Base-by-base conservation (phyloP, 495 filamentous ascomycete genomes). In the Jackrogersella multiformis region DNA sequence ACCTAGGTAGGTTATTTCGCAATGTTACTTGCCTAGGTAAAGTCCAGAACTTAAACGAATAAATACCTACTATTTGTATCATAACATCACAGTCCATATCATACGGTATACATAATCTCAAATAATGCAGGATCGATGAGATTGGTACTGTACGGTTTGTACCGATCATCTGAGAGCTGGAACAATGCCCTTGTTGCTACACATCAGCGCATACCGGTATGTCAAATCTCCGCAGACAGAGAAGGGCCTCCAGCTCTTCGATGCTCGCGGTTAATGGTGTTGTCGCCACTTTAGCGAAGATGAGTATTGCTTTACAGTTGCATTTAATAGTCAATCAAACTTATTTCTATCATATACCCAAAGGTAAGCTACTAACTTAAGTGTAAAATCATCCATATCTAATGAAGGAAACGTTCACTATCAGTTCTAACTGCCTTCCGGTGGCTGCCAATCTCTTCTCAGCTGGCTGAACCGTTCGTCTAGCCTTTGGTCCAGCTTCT, bases 101-200 rank as follows among this genome's bases (percentile, higher is more conserved):
- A 36, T 13, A 56, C 53, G n/a, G 53, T 56, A 16, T 56, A 56
- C 53, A 55, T 28, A 6, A 26, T 10, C 15, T 10, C n/a, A n/a
- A n/a, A n/a, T n/a, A n/a, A n/a, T n/a, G n/a, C n/a, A n/a, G n/a
- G n/a, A n/a, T n/a, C n/a, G n/a, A n/a, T n/a, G n/a, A n/a, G n/a
- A n/a, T n/a, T n/a, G n/a, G n/a, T n/a, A n/a, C n/a, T 32, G 36
- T 30, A 30, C 18, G 35, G 26, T 55, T 35, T 24, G 53, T 41
- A 46, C 41, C 55, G 55, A 23, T 26, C 23, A 3, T 32, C 18
- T 46, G 39, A 41, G 28, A 57, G 20, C 28, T 36, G 55, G 41
- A 32, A 5, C 5, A 7, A 7, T 2, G 30, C 28, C 55, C 39
- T 23, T 42, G 52, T 41, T n/a, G n/a, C n/a, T n/a, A n/a, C n/a